Evolutionary conservation across 2,329 filamentous ascomycete genomes (phyloP), one percentile per base, ranked within the genome.

Genomic region (Aureobasidium sp.): DNA sequence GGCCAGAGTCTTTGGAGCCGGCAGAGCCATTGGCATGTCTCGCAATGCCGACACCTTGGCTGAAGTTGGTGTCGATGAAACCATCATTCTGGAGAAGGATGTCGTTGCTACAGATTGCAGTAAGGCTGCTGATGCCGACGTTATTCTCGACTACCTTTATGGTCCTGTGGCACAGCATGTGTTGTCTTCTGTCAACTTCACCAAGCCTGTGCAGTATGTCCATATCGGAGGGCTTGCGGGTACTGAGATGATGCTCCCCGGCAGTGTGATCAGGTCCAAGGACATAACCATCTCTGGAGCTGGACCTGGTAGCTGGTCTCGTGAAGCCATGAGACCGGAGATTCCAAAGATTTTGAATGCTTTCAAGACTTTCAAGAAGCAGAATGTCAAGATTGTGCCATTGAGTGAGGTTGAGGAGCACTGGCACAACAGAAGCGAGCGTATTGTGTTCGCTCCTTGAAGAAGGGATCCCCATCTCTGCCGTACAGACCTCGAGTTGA

Each of bases 61-160:
- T 2, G 62, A 58, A 4, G 63, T 78, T 3, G 69, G 67, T 1
- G 65, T 81, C 0, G 76, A 81, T 55, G 70, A 68, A 3, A 64
- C 60, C 5, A 65, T 82, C 29, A 64, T 72, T 30, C 66, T 81
- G 8, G 63, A 66, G 16, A 60, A 63, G 3, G 57, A 67, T 1
- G 58, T 69, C 1, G 59, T 62, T 2, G 66, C 75, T 32, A 73
- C 71, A 0, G 78, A 81, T 57, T 78, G 76, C 56, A 69, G 70
- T 2, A 62, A 64, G 7, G 66, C 74, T 0, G 71, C 68, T 1
- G 70, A 73, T 30, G 73, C 74, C 27, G 78, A 82, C 56, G 69
- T 81, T 2, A 70, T 82, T 3, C 65, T 83, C 1, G 79, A 83
- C 60, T 83, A 80, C 59, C 65, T 83, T 6, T 81, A 77, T 63